Percentiles rank a stretch among this genome's conserved stretches.
Conservation (phyloP, 805 yeast species). For the Suhomyces kilbournensis region DNA sequence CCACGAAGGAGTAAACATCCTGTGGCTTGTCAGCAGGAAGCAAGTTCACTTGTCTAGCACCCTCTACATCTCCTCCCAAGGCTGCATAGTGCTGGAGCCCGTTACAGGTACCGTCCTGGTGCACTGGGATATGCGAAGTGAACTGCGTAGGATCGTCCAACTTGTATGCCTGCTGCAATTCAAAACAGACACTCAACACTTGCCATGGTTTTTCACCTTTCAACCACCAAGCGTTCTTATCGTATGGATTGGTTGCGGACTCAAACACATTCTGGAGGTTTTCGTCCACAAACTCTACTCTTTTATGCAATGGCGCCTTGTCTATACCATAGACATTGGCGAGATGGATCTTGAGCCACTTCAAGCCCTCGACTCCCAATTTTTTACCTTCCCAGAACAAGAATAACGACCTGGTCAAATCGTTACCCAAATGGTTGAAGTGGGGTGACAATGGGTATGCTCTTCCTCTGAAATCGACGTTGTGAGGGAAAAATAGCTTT, state of each 20-base stretch:
- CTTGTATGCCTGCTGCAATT: conserved; percentile 58
- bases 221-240: conserved; percentile 62
- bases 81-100: conserved; percentile 89
- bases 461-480: conserved; percentile 79
- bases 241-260: conserved; percentile 63
- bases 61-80: conserved; percentile 78
- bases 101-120: conserved; percentile 85
- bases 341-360: conserved; percentile 74
- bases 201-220: conserved; percentile 85
- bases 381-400: conserved; percentile 75
- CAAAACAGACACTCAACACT: conserved; percentile 67
- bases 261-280: conserved; percentile 53
- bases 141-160: conserved; percentile 62
- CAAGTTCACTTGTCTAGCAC: conserved; percentile 77
- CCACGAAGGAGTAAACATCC: conserved; percentile 74
- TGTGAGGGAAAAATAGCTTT: conserved; percentile 72
- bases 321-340: conserved; percentile 75
- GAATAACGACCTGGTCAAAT: conserved; percentile 68
- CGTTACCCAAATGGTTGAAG: conserved; percentile 78
- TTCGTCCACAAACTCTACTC: conserved; percentile 57
- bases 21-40: conserved; percentile 70
- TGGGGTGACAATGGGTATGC: conserved; percentile 81
- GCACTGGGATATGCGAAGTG: conserved; percentile 72
- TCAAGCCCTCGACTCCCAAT: conserved; percentile 61
- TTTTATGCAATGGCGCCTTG: conserved; percentile 63